These are phyloP conservation scores for Ascochyta lentis DNA, from an alignment of 2,329 filamentous ascomycete species.

Conservation along the genomic window DNA sequence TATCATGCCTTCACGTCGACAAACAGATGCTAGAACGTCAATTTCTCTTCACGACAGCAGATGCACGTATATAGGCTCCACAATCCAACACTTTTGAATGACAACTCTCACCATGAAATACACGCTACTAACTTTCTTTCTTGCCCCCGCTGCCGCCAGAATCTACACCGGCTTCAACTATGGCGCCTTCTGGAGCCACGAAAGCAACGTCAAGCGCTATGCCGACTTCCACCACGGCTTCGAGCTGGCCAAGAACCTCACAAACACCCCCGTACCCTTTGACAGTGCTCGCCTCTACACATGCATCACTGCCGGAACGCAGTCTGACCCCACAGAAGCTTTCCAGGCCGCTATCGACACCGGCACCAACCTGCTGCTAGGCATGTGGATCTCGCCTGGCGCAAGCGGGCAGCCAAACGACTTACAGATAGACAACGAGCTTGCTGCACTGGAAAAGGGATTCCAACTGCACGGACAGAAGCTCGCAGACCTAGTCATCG, in stretches of 20 bases:
- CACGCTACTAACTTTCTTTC: not conserved
- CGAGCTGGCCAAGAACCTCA: conserved; percentile 29
- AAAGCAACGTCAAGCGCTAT: conserved; percentile 26
- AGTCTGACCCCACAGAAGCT: conserved; percentile 65
- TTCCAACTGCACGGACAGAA: conserved; percentile 47
- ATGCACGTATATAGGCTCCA: not conserved
- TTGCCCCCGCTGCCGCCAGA: conserved; percentile 19
- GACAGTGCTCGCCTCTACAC: conserved; percentile 74
- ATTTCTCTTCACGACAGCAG: not conserved
- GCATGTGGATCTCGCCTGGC: conserved; percentile 37
- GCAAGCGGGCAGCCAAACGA: conserved; percentile 51
- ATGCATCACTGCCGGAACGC: conserved; percentile 55
- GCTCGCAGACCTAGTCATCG: conserved; percentile 59
- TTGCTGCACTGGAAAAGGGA: conserved; percentile 39
- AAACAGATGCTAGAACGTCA: not conserved
- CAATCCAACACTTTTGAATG: too few species aligned
- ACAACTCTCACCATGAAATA: not conserved
- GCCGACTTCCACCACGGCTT: conserved; percentile 34
- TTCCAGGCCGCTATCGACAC: conserved; percentile 45
- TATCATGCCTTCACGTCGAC: not conserved
- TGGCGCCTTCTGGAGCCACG: conserved; percentile 33
- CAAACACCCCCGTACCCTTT: conserved; percentile 60
- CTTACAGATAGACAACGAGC: conserved; percentile 31
- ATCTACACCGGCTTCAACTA: conserved; percentile 40
- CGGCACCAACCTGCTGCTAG: conserved; percentile 40